Evolutionary conservation across 495 filamentous ascomycete species (phyloP).

Genomic region (Symbiotaphrina buchneri): DNA sequence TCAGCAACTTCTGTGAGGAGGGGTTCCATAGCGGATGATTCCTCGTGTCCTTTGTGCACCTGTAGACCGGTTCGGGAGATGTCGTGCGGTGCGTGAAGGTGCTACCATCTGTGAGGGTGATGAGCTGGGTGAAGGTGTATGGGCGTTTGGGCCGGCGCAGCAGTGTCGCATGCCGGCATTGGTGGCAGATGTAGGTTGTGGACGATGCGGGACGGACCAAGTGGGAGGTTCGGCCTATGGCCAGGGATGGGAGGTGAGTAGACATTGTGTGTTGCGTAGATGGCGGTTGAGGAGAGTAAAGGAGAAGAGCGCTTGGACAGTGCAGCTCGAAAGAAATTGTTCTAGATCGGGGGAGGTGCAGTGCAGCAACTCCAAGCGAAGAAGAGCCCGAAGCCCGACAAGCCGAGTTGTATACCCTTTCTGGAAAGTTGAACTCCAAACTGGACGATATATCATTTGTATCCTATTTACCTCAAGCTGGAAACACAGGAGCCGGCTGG

Average conservation of each 20-base stretch:
- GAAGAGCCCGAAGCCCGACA: too few relatives aligned
- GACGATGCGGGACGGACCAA: constrained; percentile 10
- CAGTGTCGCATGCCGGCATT: constrained; percentile 66
- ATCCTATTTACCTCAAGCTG: too few relatives aligned
- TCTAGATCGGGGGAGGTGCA: too few relatives aligned
- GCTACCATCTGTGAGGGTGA: constrained; percentile 81
- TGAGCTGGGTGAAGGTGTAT: constrained; percentile 89
- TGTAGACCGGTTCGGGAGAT: constrained; percentile 56
- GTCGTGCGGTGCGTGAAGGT: constrained; percentile 79
- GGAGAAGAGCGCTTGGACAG: neutral
- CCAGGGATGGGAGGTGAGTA: neutral
- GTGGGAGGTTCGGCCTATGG: neutral
- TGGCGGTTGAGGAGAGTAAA: constrained; percentile 1
- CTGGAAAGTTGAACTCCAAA: too few relatives aligned
- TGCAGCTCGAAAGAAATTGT: too few relatives aligned
- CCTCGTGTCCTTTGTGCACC: constrained; percentile 57
- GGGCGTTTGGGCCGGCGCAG: constrained; percentile 71
- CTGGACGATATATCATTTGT: too few relatives aligned
- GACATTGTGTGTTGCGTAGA: neutral
- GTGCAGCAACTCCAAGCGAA: too few relatives aligned
- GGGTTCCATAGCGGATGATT: constrained; percentile 90
- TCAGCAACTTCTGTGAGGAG: constrained; percentile 45
- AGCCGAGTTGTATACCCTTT: too few relatives aligned
- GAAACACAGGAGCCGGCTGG: too few relatives aligned
- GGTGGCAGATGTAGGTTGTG: constrained; percentile 22